A percentile compares a stretch with the other conserved stretches of the same genome.
These are phyloP conservation scores for Pythium scleroteichum DNA, from an alignment of 352 stramenopile species.

Conservation along the genomic window DNA sequence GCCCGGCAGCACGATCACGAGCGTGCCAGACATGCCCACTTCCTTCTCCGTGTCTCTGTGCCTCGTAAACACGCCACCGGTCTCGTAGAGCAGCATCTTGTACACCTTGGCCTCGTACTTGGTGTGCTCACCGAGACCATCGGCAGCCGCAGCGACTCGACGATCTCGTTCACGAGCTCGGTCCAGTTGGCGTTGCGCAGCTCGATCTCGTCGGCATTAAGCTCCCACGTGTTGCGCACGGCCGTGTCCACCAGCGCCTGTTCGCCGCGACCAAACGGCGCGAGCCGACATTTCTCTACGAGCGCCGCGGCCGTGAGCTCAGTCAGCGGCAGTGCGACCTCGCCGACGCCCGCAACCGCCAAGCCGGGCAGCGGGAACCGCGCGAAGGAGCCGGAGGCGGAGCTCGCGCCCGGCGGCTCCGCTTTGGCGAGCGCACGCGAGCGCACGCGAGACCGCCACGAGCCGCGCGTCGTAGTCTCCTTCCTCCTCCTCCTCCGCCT, in stretches of 20 bases:
- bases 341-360: background rate
- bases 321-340: constrained; percentile 10
- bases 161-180: constrained; percentile 4
- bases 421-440: too few relatives aligned
- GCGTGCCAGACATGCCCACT: constrained; percentile 51
- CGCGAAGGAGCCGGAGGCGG: background rate
- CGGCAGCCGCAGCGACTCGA: constrained; percentile 6
- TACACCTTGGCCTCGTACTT: constrained; percentile 23
- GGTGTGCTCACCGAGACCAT: background rate
- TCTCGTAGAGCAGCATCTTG: constrained; percentile 48
- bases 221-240: constrained; percentile 20
- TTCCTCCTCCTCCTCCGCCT: too few relatives aligned
- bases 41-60: constrained; percentile 37
- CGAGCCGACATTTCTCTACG: constrained; percentile 7
- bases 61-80: constrained; percentile 35
- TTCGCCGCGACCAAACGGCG: constrained; percentile 16
- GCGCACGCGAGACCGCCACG: too few relatives aligned
- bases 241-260: constrained; percentile 19
- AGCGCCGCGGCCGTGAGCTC: background rate
- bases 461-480: too few relatives aligned
- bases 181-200: constrained; percentile 14
- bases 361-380: constrained; percentile 12
- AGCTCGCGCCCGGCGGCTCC: constrained; percentile 16
- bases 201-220: constrained; percentile 6
- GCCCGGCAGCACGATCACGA: constrained; percentile 43